Conservation (phyloP, 768 basidiomycete genomes). For the Hypsizygus marmoreus region DNA sequence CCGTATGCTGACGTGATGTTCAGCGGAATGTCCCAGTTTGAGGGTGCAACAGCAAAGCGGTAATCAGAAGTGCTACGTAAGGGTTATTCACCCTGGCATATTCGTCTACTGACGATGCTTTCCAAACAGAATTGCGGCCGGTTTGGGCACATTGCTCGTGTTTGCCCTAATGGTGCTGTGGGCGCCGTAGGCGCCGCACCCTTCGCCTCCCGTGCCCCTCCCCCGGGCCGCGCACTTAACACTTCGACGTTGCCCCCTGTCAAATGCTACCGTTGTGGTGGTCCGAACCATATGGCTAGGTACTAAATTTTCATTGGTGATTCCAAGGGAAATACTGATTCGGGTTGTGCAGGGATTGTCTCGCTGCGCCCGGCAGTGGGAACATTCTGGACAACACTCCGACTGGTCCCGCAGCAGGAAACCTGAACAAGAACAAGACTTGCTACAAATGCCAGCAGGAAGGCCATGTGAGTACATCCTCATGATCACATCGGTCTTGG, state of each 20-base stretch:
- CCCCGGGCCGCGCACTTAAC: conserved; percentile 75
- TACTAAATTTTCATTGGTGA: conserved; percentile 26
- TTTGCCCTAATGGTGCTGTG: conserved; percentile 55
- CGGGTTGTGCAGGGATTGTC: conserved; percentile 63
- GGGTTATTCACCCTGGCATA: conserved; percentile 21
- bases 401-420: conserved; percentile 43
- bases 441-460: conserved; percentile 90
- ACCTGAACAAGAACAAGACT: conserved; percentile 66
- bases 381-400: conserved; percentile 48
- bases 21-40: conserved; percentile 81
- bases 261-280: conserved; percentile 89
- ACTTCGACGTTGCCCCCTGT: conserved; percentile 78
- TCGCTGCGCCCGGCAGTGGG: conserved; percentile 72
- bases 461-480: conserved; percentile 67
- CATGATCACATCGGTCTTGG: conserved; percentile 8
- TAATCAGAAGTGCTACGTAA: conserved; percentile 84
- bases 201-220: conserved; percentile 70
- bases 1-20: conserved; percentile 3
- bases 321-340: conserved; percentile 8
- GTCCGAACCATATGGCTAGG: conserved; percentile 87
- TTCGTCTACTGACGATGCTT: conserved; percentile 10
- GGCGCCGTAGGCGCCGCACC: conserved; percentile 34
- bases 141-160: conserved; percentile 79
- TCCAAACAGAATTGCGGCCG: conserved; percentile 71
- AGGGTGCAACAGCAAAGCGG: conserved; percentile 63